These are phyloP conservation scores for Hemileccinum rubropunctum DNA, from an alignment of 768 basidiomycete species.

Conservation along the genomic window DNA sequence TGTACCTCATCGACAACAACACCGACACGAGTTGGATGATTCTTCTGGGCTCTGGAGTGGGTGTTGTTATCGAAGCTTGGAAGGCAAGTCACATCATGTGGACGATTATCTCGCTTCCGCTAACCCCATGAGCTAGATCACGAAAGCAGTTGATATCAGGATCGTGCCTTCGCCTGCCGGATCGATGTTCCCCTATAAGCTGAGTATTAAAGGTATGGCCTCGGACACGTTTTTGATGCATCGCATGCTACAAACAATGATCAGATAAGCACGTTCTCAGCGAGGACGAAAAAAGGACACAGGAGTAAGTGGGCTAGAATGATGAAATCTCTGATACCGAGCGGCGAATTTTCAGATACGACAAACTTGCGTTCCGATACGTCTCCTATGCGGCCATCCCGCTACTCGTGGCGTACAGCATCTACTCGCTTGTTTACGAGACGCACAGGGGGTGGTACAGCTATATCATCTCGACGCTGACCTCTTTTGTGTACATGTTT, in stretches of 20 bases:
- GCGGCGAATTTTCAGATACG: slow-evolving; percentile 53
- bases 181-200: slow-evolving; percentile 69
- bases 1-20: slow-evolving; percentile 94
- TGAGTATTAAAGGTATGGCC: slow-evolving; percentile 74
- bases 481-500: slow-evolving; percentile 94
- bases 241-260: slow-evolving; percentile 8
- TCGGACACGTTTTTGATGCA: slow-evolving; percentile 14
- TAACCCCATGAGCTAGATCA: slow-evolving; percentile 50
- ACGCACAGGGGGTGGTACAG: slow-evolving; percentile 95
- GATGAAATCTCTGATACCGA: slow-evolving; percentile 20
- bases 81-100: slow-evolving; percentile 52
- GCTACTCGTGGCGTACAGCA: slow-evolving; percentile 67
- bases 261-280: slow-evolving; percentile 92
- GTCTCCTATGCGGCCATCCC: slow-evolving; percentile 91
- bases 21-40: slow-evolving; percentile 99
- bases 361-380: slow-evolving; percentile 91
- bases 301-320: slow-evolving; percentile 63
- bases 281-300: slow-evolving; percentile 97
- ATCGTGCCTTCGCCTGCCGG: slow-evolving; percentile 61
- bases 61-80: slow-evolving; percentile 89
- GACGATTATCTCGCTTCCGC: slow-evolving; percentile 10
- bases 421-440: slow-evolving; percentile 79
- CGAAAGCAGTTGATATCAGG: slow-evolving; percentile 86
- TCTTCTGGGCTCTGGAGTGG: slow-evolving; percentile 80
- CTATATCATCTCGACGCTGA: slow-evolving; percentile 89